These are phyloP conservation scores for Ramularia endophylla DNA, from an alignment of 2,329 filamentous ascomycete species.

Conservation along the genomic window DNA sequence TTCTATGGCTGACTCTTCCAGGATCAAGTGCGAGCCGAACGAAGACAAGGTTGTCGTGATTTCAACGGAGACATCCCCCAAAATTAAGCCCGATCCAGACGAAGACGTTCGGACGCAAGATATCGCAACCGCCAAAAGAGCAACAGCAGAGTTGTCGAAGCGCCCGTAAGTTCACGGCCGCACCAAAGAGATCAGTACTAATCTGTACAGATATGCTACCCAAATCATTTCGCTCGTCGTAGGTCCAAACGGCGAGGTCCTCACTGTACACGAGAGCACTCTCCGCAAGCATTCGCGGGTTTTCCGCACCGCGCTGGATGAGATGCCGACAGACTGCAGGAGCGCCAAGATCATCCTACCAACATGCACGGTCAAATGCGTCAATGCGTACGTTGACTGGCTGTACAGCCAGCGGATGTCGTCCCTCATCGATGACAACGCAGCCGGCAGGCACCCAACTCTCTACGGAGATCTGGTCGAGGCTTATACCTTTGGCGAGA, in stretches of 20 bases:
- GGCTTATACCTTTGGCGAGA: constrained; percentile 10
- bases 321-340: constrained; percentile 16
- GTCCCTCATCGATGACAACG: background rate
- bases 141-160: background rate
- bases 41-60: no score
- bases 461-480: background rate
- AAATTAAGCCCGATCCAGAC: no score
- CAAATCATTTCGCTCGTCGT: no score
- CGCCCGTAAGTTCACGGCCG: background rate
- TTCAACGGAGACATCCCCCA: no score
- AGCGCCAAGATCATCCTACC: constrained; percentile 13
- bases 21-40: no score
- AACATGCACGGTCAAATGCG: constrained; percentile 9
- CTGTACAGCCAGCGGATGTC: constrained; percentile 5
- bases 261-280: constrained; percentile 17
- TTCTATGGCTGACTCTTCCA: no score
- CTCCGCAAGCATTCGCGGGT: constrained; percentile 12
- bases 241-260: constrained; percentile 9
- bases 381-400: constrained; percentile 18
- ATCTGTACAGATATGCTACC: background rate
- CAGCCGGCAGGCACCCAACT: background rate
- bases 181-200: background rate
- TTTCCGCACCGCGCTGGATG: constrained; percentile 12
- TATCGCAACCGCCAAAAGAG: background rate
- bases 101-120: background rate